Evolutionary conservation across 192 early-diverging fungal genomes (phyloP).

Genomic region (Radiomyces spectabilis): DNA sequence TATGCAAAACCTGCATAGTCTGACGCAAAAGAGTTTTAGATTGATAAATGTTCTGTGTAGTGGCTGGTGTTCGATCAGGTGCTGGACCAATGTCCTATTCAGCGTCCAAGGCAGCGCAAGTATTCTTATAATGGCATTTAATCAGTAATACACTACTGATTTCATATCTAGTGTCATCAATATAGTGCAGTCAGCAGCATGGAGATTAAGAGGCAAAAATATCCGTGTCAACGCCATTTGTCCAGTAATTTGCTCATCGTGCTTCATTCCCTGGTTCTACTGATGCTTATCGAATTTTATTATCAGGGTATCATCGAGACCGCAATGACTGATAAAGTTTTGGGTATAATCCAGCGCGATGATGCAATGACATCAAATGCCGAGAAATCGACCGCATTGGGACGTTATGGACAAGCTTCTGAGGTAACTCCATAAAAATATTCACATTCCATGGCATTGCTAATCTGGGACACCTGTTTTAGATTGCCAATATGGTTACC

Average conservation of each 20-base stretch:
- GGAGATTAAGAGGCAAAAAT: slow-evolving; percentile 18
- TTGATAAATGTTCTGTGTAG: background rate
- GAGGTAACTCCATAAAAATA: no score
- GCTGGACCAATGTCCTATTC: slow-evolving; percentile 26
- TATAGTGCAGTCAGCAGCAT: slow-evolving; percentile 19
- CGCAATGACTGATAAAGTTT: no score
- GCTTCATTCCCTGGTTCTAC: no score
- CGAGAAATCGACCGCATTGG: no score
- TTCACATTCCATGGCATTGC: no score
- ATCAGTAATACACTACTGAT: background rate
- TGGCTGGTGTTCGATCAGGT: slow-evolving; percentile 26
- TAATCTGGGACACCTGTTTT: background rate
- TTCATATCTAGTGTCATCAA: slow-evolving; percentile 15
- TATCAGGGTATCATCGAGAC: no score
- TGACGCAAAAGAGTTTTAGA: background rate
- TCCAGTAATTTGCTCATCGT: no score
- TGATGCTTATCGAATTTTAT: no score
- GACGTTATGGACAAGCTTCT: no score
- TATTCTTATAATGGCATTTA: background rate
- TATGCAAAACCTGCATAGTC: background rate
- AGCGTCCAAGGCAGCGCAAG: slow-evolving; percentile 34
- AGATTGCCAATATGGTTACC: slow-evolving; percentile 21
- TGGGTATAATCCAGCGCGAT: no score
- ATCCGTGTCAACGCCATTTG: slow-evolving; percentile 34
- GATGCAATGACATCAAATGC: no score